Evolutionary conservation across 2,329 filamentous ascomycete species (phyloP), one percentile per base, ranked within the genome.

Genomic region (Alternaria atra): DNA sequence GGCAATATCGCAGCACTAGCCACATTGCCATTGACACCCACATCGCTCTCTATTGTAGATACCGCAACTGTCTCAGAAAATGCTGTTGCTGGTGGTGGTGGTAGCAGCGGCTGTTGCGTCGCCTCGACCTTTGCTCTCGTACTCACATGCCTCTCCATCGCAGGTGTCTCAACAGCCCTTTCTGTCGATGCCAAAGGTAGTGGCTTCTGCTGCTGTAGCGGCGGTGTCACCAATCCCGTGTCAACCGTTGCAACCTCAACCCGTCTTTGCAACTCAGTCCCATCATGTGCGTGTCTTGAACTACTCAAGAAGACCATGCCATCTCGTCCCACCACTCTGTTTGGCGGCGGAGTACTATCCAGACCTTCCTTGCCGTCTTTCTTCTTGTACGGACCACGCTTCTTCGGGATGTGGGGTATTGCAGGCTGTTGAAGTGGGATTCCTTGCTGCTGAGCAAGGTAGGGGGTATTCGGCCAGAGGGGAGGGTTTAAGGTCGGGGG

Each of bases 371-470:
- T 35, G 8, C 25, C 25, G 5, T 50, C 34, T 15, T 43, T 52
- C 13, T 43, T 57, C 20, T 57, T 57, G n/a, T 52, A 43, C 1
- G 46, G 54, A 2, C 54, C 54, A 2, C 54, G 54, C 42, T 43
- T 57, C 23, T 44, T 51, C 20, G 44, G 35, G 13, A 13, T 4
- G 4, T 29, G 35, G 20, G 23, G 12, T 4, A 27, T 0, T 34
- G 8, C 34, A 20, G 20, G 3, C 4, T 50, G 30, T 7, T 20
- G 2, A 12, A 13, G 17, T 37, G 3, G 7, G n/a, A 8, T 17
- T 15, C 8, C 13, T 20, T 34, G 27, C 5, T 4, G 10, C 3
- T 17, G 15, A 25, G 3, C 13, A 1, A 43, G 8, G 2, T n/a
- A 37, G 2, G 6, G 2, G 6, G 46, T n/a, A 27, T 35, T 37